Percentiles rank a stretch among this genome's conserved stretches.
Evolutionary conservation across 129 eudicot species (phyloP).

Genomic region (Erigeron canadensis): DNA sequence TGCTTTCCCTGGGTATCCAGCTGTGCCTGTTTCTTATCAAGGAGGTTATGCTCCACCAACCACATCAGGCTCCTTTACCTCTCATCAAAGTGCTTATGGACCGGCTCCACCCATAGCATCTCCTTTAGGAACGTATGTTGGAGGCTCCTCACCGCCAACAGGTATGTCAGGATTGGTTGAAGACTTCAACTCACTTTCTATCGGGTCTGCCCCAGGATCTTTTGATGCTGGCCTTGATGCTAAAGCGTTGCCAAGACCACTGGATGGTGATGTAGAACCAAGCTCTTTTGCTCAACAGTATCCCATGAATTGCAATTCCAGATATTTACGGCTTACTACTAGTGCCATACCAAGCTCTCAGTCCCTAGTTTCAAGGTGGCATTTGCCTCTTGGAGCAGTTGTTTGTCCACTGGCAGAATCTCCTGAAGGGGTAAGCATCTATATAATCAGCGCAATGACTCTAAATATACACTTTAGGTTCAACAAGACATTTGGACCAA

Average conservation of each 20-base stretch:
- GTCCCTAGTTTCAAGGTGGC: conserved; percentile 91
- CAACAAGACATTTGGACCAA: conserved; percentile 4
- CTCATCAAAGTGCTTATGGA: conserved; percentile 53
- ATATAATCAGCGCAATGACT: conserved; percentile 6
- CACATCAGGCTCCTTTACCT: conserved; percentile 43
- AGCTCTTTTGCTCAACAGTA: conserved; percentile 54
- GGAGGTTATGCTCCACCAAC: conserved; percentile 33
- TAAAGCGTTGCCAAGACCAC: conserved; percentile 76
- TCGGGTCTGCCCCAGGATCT: conserved; percentile 81
- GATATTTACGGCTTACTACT: conserved; percentile 81
- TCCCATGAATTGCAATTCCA: conserved; percentile 72
- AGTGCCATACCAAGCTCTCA: conserved; percentile 85
- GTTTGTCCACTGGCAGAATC: conserved; percentile 96
- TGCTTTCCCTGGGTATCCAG: conserved; percentile 57
- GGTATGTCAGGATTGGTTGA: conserved; percentile 55
- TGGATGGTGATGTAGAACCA: conserved; percentile 85
- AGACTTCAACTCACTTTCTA: conserved; percentile 77
- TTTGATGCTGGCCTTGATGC: conserved; percentile 77
- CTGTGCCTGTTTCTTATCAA: conserved; percentile 36
- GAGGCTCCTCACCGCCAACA: conserved; percentile 62
- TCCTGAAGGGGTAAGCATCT: conserved; percentile 75
- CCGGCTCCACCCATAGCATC: conserved; percentile 54
- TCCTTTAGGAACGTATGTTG: conserved; percentile 44
- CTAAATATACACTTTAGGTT: not conserved
- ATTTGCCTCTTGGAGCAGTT: conserved; percentile 91